Base-by-base conservation (phyloP, 2,329 filamentous ascomycete species). In the Paraphaeosphaeria minitans region DNA sequence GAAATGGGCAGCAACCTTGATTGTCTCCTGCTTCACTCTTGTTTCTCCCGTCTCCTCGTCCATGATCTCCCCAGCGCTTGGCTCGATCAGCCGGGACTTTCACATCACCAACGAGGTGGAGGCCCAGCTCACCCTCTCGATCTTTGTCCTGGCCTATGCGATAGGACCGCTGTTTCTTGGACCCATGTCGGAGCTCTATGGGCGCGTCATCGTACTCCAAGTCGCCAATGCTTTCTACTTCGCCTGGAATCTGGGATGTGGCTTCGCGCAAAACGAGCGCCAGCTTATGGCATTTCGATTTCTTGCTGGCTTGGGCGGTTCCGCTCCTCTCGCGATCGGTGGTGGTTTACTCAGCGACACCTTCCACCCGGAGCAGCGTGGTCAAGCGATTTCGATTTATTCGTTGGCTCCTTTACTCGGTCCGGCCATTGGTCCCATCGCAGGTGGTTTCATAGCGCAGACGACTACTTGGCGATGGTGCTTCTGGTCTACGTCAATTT, bases 401-500 rank as follows among this genome's bases (percentile, higher is more conserved):
- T 84, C 80, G 52, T 79, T 90, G 0, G 84, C 83, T 1, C 88
- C 88, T 0, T 78, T 91, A 0, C 81, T 90, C 0, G 88, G 88
- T 0, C 88, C 88, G 3, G 86, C 86, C 0, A 77, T 89, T 4
- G 88, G 88, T 0, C 89, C 88, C 0, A 85, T 91, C 1, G 82
- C 83, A 0, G 88, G 87, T 10, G 87, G 85, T 0, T 90, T 87
- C 69, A 86, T 91, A 24, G 81, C 86, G 0, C 77, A 88, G 66
- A 79, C 84, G 61, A 85, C 83, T 8, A 86, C 83, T 0, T 92
- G 90, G 90, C 83, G 89, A 41, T 92, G 89, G 89, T 84, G 86
- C 8, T 92, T 92, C 77, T 90, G 84, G 76, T 81, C 85, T 0
- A 89, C 87, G 0, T 85, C 86, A 1, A 88, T 91, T 57, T 79